Percentiles rank a stretch among this genome's conserved stretches.
Conservation (phyloP, 2,329 filamentous ascomycete genomes). For the Penicillium expansum region DNA sequence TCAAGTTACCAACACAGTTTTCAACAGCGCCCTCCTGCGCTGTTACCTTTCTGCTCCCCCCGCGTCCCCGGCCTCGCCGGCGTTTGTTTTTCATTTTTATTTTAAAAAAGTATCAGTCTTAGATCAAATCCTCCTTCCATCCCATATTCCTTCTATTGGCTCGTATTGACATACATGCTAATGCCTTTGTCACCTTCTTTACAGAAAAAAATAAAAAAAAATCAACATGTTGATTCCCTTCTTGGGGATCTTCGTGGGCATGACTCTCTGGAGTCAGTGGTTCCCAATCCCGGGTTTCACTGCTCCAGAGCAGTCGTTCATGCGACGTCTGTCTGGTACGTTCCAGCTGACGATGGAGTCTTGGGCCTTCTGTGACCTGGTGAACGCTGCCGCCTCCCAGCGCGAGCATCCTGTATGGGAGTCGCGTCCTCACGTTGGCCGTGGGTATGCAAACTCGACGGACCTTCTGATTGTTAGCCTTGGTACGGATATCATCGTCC, state of each 20-base stretch:
- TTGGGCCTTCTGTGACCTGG: conserved; percentile 18
- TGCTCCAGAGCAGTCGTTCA: conserved; percentile 18
- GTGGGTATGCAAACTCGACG: conserved; percentile 1
- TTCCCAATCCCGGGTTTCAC: conserved; percentile 22
- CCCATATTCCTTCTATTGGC: too few species aligned
- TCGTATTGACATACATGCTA: background rate
- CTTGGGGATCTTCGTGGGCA: conserved; percentile 17
- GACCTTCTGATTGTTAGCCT: background rate
- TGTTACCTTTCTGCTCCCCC: background rate
- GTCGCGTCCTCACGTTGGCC: background rate
- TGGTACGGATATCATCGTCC: background rate
- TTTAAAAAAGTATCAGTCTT: background rate
- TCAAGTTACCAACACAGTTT: background rate
- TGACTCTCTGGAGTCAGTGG: conserved; percentile 27
- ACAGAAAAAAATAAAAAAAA: background rate
- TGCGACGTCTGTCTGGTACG: conserved; percentile 16
- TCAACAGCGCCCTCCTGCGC: background rate
- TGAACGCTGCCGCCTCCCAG: background rate
- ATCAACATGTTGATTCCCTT: conserved; percentile 24
- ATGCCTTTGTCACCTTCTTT: background rate
- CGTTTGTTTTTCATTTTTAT: background rate
- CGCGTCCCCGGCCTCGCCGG: background rate
- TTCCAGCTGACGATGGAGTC: conserved; percentile 13
- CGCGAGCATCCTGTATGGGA: background rate
- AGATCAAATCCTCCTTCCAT: background rate